Percentiles rank a stretch among this genome's conserved stretches.
phyloP scores from a whole-genome alignment of 208 protist species.

The Wallacemonas rigidus region DNA sequence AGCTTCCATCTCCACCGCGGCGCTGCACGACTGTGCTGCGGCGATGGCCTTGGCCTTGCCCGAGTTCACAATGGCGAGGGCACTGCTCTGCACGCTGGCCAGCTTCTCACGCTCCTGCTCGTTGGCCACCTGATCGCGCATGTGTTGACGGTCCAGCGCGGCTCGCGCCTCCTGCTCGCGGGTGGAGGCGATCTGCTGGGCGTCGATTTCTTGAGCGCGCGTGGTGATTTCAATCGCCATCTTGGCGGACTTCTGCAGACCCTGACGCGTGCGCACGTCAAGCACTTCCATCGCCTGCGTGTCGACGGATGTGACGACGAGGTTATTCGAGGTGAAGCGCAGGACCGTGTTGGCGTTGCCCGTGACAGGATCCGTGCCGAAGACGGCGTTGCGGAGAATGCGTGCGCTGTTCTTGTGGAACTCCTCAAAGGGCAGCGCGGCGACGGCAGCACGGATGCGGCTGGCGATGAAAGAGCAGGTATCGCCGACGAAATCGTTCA shows the following conservation, averaged over 20 bases:
- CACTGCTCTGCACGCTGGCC: slow-evolving; percentile 85
- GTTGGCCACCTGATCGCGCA: slow-evolving; percentile 90
- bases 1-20: slow-evolving; percentile 88
- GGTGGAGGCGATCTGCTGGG: slow-evolving; percentile 89
- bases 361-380: slow-evolving; percentile 73
- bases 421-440: slow-evolving; percentile 82
- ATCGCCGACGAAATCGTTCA: slow-evolving; percentile 88
- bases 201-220: slow-evolving; percentile 92
- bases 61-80: slow-evolving; percentile 80
- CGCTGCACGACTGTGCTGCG: slow-evolving; percentile 82
- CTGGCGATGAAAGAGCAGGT: slow-evolving; percentile 85
- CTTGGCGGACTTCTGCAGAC: slow-evolving; percentile 96
- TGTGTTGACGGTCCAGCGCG: slow-evolving; percentile 91
- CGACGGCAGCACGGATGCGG: slow-evolving; percentile 78
- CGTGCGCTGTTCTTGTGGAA: slow-evolving; percentile 85
- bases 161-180: slow-evolving; percentile 92
- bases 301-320: slow-evolving; percentile 95
- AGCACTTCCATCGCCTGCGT: slow-evolving; percentile 95
- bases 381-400: slow-evolving; percentile 72
- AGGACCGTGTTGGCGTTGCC: slow-evolving; percentile 58
- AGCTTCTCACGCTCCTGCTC: slow-evolving; percentile 89
- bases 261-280: slow-evolving; percentile 93
- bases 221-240: slow-evolving; percentile 97
- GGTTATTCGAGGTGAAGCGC: slow-evolving; percentile 88
- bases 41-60: slow-evolving; percentile 93